phyloP scores from a whole-genome alignment of 257 asterid genomes.

The Thymus mandschuricus region DNA sequence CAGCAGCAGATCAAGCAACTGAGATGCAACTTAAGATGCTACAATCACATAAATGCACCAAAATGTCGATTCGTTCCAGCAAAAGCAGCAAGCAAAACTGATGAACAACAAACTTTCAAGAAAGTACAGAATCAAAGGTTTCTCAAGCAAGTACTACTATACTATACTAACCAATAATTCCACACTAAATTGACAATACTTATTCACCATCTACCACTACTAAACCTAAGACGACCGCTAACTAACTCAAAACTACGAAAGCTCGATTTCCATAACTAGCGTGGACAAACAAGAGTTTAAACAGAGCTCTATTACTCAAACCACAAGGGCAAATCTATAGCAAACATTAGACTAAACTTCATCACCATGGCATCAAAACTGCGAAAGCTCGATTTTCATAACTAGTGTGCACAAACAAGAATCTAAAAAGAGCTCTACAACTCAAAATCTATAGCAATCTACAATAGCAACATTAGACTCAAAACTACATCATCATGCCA shows the following conservation, averaged over 20 bases:
- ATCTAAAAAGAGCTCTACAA: neutral
- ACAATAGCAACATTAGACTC: neutral
- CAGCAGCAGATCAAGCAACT: neutral
- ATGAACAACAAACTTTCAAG: neutral
- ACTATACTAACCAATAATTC: neutral
- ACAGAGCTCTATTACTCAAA: too few relatives aligned
- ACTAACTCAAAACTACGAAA: too few relatives aligned
- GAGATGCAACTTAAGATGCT: neutral
- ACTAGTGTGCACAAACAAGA: neutral
- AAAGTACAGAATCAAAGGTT: neutral
- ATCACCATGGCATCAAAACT: too few relatives aligned
- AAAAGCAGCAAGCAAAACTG: neutral
- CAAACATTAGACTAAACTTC: neutral
- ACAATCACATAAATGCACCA: neutral
- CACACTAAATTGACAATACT: slow-evolving; percentile 1
- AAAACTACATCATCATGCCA: neutral
- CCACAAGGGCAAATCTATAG: too few relatives aligned
- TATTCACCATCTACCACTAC: neutral
- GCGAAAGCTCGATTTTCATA: neutral
- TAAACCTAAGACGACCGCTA: too few relatives aligned
- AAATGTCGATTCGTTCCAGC: neutral
- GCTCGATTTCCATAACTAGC: too few relatives aligned
- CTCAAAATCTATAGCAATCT: neutral
- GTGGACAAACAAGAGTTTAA: too few relatives aligned
- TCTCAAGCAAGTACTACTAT: neutral